Conservation (phyloP, 805 yeast species). For the Suhomyces pyralidae region DNA sequence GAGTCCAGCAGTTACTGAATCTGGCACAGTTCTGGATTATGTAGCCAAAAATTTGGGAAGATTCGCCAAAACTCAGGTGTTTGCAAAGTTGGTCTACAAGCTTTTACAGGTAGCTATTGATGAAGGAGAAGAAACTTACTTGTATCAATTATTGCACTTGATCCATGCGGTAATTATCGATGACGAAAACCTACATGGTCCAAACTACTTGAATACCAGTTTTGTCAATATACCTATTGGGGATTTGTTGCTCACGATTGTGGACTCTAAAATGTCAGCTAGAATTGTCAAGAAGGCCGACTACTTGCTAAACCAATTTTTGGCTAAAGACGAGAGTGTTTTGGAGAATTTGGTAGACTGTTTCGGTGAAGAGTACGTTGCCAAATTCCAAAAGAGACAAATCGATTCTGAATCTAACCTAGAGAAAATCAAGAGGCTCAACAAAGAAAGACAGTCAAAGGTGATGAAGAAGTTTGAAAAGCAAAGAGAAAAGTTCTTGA, state of each 20-base stretch:
- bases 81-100: constrained; percentile 58
- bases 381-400: constrained; percentile 47
- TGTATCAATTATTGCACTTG: constrained; percentile 63
- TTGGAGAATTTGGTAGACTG: constrained; percentile 50
- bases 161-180: constrained; percentile 62
- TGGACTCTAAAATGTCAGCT: constrained; percentile 50
- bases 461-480: constrained; percentile 61
- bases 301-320: constrained; percentile 47
- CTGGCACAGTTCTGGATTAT: constrained; percentile 35
- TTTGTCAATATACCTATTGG: constrained; percentile 57
- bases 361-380: constrained; percentile 56
- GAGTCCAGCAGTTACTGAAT: background rate
- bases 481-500: constrained; percentile 45
- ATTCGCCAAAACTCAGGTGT: constrained; percentile 49
- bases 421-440: constrained; percentile 55
- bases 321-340: constrained; percentile 48
- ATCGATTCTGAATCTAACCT: constrained; percentile 47
- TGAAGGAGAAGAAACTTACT: constrained; percentile 49
- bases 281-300: constrained; percentile 54
- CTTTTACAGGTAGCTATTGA: constrained; percentile 53
- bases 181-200: constrained; percentile 42
- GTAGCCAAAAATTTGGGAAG: constrained; percentile 44
- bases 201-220: constrained; percentile 36
- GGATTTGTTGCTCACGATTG: constrained; percentile 51
- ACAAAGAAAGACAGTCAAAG: constrained; percentile 59